Percentiles rank a stretch among this genome's conserved stretches.
Evolutionary conservation across 2,329 filamentous ascomycete genomes (phyloP).

Genomic region (Teratosphaeria destructans): DNA sequence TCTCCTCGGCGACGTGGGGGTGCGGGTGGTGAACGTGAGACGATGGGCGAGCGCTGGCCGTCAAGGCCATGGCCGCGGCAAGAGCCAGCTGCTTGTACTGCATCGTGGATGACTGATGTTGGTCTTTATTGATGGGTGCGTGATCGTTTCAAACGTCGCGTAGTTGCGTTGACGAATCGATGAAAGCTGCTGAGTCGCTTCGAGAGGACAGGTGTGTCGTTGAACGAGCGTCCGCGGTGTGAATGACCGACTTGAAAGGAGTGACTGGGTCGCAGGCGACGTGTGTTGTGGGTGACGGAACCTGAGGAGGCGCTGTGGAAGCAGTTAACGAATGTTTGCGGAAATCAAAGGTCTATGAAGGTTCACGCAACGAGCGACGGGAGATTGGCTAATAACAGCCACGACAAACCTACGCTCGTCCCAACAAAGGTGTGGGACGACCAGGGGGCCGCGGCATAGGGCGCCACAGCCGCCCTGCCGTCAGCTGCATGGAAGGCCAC

Average conservation of each 20-base stretch:
- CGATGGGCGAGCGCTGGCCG: background rate
- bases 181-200: background rate
- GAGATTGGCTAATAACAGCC: background rate
- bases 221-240: background rate
- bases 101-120: background rate
- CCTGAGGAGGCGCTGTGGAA: background rate
- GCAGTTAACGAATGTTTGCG: background rate
- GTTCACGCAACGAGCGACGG: background rate
- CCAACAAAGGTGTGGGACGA: background rate
- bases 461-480: background rate
- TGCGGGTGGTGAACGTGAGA: background rate
- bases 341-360: background rate
- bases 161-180: background rate
- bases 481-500: background rate
- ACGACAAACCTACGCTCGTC: background rate
- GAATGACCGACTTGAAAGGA: background rate
- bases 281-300: background rate
- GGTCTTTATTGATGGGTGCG: background rate
- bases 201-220: background rate
- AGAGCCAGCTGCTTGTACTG: background rate
- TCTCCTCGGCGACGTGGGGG: conserved; percentile 1
- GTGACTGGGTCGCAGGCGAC: background rate
- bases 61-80: background rate
- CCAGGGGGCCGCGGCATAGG: background rate
- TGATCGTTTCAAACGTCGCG: background rate